These are phyloP conservation scores for Serendipita vermifera DNA, from an alignment of 768 basidiomycete genomes.

Conservation along the genomic window DNA sequence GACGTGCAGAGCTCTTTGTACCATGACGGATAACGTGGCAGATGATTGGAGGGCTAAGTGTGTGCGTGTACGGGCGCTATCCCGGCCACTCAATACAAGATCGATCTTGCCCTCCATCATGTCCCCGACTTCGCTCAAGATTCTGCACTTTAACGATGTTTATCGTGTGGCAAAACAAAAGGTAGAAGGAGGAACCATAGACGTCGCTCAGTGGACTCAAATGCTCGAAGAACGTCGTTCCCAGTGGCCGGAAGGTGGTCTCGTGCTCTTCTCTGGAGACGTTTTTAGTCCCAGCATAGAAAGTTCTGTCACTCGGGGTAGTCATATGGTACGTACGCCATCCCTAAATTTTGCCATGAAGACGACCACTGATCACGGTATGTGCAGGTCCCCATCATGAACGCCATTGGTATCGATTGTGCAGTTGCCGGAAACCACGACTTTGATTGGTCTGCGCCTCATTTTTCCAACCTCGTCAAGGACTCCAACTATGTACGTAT, in stretches of 20 bases:
- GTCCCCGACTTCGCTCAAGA: constrained; percentile 14
- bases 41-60: too few relatives aligned
- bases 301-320: constrained; percentile 76
- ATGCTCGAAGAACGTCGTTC: constrained; percentile 50
- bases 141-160: constrained; percentile 66
- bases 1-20: too few relatives aligned
- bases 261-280: constrained; percentile 81
- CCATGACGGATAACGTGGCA: too few relatives aligned
- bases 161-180: constrained; percentile 75
- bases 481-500: constrained; percentile 60
- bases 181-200: constrained; percentile 51
- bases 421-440: constrained; percentile 84
- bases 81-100: too few relatives aligned
- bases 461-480: constrained; percentile 38
- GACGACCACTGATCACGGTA: not conserved
- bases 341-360: constrained; percentile 11
- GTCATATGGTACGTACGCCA: constrained; percentile 58
- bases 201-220: constrained; percentile 75
- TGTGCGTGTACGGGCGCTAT: too few relatives aligned
- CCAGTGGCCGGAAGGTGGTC: constrained; percentile 52
- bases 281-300: constrained; percentile 79
- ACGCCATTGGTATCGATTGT: constrained; percentile 64
- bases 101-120: too few relatives aligned
- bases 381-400: constrained; percentile 71
- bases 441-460: constrained; percentile 65